Base-by-base conservation (phyloP, 208 protist genomes). In the Crithidia acanthocephali region DNA sequence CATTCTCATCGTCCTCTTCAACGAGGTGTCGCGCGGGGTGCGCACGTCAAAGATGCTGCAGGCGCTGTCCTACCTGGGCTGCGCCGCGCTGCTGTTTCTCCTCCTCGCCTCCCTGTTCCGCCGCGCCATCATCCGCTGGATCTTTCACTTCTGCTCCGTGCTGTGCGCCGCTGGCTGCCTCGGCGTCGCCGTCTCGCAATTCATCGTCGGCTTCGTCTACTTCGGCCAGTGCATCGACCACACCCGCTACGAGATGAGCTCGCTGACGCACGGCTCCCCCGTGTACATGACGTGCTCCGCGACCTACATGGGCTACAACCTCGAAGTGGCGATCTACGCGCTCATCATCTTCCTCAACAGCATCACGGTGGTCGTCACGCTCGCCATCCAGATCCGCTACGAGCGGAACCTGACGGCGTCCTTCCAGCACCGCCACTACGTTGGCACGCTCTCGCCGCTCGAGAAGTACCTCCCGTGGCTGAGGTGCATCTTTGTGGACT, bases 1-100 rank as follows among this genome's bases (percentile, higher is more conserved):
- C 56, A 76, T 84, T 64, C 72, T 76, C 16, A 68, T 84, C 8
- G 79, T 76, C 27, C 65, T 84, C 16, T 84, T 78, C 69, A 76
- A 79, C 59, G 66, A 76, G 42, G 42, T 76, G 15, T 62, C 78
- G 22, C 59, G 56, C 11, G 40, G 60, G 2, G 74, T 56, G 25
- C 16, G 22, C 30, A 59, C 28, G 7, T 64, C 64, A 15, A 72
- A 68, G 47, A n/a, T 76, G 42, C 37, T 80, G 28, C 57, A 58
- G 22, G 79, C 73, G 7, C 25, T 77, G 13, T 66, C 71, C 7
- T 84, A 84, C 65, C 56, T 84, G 45, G 73, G 79, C 56, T 79
- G 73, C 30, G 73, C 63, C 37, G 53, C 68, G 64, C 73, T 84
- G 33, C 52, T 84, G 9, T 63, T 84, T 11, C 57, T 84, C 8